Percentiles rank a stretch among this genome's conserved stretches.
phyloP scores from a whole-genome alignment of 768 basidiomycete genomes.

The Tricholoma hemisulphureum region DNA sequence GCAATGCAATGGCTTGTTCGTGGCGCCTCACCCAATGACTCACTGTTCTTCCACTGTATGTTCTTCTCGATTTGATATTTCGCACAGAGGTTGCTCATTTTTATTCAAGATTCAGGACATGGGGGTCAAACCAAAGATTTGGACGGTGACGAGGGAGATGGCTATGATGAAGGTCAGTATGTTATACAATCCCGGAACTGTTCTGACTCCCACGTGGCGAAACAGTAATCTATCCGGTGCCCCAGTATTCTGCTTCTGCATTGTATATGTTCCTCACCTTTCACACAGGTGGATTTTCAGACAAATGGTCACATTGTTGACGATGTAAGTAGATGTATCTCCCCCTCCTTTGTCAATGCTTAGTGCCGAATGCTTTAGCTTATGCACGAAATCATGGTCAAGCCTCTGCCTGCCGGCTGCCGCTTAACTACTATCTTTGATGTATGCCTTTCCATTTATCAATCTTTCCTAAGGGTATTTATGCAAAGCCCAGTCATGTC shows the following conservation, averaged over 20 bases:
- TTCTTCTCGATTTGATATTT: neutral
- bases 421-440: constrained; percentile 83
- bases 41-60: constrained; percentile 88
- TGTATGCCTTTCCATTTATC: constrained; percentile 41
- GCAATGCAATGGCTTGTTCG: constrained; percentile 94
- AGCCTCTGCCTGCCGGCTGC: constrained; percentile 79
- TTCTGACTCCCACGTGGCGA: neutral
- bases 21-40: constrained; percentile 77
- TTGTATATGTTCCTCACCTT: neutral
- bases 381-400: constrained; percentile 80
- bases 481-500: constrained; percentile 59
- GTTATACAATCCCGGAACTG: neutral
- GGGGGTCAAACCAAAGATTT: constrained; percentile 86
- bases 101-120: constrained; percentile 77
- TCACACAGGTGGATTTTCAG: constrained; percentile 47
- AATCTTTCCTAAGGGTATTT: neutral
- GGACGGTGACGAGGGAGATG: constrained; percentile 84
- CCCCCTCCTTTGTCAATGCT: neutral
- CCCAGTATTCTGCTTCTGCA: constrained; percentile 31
- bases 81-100: neutral
- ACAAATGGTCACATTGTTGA: constrained; percentile 79
- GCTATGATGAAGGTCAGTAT: constrained; percentile 69
- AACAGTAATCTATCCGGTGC: constrained; percentile 83
- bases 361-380: constrained; percentile 35
- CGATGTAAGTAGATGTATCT: constrained; percentile 55